Conservation (phyloP, 1,284 basidiomycete species). For the Ustilago xerochloae region DNA sequence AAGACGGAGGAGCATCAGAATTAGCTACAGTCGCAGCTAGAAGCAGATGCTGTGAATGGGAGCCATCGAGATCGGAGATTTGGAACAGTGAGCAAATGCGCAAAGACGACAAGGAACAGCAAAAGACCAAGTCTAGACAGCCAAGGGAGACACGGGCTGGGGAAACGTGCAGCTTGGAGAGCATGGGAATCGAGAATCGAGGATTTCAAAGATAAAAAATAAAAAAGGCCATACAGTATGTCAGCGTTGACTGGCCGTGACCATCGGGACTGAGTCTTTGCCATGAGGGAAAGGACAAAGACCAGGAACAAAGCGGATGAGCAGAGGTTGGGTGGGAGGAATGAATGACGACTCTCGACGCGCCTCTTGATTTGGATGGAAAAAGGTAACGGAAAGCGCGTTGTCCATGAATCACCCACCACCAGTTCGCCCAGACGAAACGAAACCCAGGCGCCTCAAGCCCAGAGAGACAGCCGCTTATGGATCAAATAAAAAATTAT, state of each 20-base stretch:
- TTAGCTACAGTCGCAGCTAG: neutral
- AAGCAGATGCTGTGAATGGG: neutral
- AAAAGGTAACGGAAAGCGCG: neutral
- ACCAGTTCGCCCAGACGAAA: neutral
- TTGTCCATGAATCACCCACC: neutral
- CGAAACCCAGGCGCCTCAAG: too few species aligned
- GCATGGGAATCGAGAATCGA: neutral
- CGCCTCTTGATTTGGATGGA: constrained; percentile 6
- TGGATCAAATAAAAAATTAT: too few species aligned
- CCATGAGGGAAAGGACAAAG: neutral
- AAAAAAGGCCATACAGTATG: neutral
- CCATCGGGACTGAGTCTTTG: constrained; percentile 1
- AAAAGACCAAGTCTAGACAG: neutral
- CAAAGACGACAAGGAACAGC: neutral
- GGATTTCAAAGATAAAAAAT: neutral
- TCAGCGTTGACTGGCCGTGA: neutral
- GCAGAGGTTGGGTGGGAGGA: constrained; percentile 6
- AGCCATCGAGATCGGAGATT: constrained; percentile 21
- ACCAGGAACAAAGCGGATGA: neutral
- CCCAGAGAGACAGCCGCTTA: too few species aligned
- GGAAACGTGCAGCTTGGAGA: neutral
- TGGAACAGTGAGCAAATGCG: neutral
- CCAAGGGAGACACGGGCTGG: neutral
- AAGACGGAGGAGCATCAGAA: neutral
- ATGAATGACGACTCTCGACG: constrained; percentile 32